Evolutionary conservation across 2,329 filamentous ascomycete genomes (phyloP).

Genomic region (Calycina herbarum): DNA sequence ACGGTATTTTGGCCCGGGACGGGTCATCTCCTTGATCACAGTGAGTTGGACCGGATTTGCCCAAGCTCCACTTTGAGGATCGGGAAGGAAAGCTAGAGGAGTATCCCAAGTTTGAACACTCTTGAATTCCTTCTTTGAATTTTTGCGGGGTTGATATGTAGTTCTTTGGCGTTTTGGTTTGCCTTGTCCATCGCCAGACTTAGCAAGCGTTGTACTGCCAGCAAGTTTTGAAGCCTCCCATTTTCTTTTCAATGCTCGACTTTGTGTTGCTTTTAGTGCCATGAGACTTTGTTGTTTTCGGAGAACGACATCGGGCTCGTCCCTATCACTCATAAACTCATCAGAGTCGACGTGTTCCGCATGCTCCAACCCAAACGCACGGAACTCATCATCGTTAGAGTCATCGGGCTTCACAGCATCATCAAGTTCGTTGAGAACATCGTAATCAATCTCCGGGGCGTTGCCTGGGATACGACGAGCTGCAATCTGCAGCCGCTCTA

Average conservation of each 20-base stretch:
- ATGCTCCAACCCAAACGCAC: not conserved
- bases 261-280: not conserved
- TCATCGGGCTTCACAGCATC: not conserved
- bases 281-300: not conserved
- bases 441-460: not conserved
- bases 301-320: not conserved
- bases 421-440: conserved; percentile 5
- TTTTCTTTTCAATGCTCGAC: conserved; percentile 1
- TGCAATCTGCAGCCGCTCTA: conserved; percentile 24
- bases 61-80: conserved; percentile 34
- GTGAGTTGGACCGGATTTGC: conserved; percentile 12
- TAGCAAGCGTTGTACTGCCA: not conserved
- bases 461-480: not conserved
- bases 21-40: conserved; percentile 3
- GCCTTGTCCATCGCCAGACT: not conserved
- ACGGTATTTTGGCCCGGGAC: conserved; percentile 10
- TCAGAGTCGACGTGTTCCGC: not conserved
- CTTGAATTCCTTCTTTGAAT: conserved; percentile 13
- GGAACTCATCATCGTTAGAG: not conserved
- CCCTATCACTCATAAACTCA: not conserved
- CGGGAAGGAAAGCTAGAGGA: conserved; percentile 25
- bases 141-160: conserved; percentile 8
- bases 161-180: not conserved
- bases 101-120: conserved; percentile 22
- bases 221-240: conserved; percentile 5